Evolutionary conservation across 768 basidiomycete species (phyloP), one percentile per base, ranked within the genome.

Genomic region (Podaxis mareebaensis): DNA sequence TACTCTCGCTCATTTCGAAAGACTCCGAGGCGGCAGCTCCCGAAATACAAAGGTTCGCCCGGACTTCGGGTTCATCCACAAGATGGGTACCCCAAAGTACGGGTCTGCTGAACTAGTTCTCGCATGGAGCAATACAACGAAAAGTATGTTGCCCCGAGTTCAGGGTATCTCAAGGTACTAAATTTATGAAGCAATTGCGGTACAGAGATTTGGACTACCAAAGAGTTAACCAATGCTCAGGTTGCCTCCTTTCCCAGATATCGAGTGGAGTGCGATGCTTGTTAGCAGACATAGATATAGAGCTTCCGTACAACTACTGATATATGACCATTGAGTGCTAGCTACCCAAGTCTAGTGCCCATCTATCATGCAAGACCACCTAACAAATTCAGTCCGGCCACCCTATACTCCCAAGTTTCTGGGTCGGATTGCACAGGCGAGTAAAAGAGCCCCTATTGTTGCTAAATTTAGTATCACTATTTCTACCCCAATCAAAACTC

Each of bases 161-260:
- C 48, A 39, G 24, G 58, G 10, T n/a, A 51, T 39, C 58, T 39
- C 46, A 60, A 26, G 33, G 49, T 60, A 15, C 59, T 53, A 60
- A 39, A 24, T 52, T 60, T 60, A 60, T 40, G 24, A n/a, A 42
- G 49, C 51, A 52, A 60, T 52, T 60, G 51, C 38, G 40, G 11
- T 52, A 7, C 48, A 56, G 38, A 40, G 5, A 56, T 56, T 56
- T 56, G 54, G 54, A 55, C 20, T 38, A 7, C 10, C 30, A 55
- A 20, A 33, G 30, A 6, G 26, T 39, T 24, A 20, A 38, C 39
- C 54, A 33, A 33, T 24, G 22, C 17, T 20, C n/a, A 3, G 38
- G 22, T 30, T 20, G 33, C 13, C 46, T 12, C 26, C 30, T 46
- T 58, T 59, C 58, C 33, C 58, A 59, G 17, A 22, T 40, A 13